Evolutionary conservation across 2,329 filamentous ascomycete species (phyloP).

Genomic region (Xylaria sp.): DNA sequence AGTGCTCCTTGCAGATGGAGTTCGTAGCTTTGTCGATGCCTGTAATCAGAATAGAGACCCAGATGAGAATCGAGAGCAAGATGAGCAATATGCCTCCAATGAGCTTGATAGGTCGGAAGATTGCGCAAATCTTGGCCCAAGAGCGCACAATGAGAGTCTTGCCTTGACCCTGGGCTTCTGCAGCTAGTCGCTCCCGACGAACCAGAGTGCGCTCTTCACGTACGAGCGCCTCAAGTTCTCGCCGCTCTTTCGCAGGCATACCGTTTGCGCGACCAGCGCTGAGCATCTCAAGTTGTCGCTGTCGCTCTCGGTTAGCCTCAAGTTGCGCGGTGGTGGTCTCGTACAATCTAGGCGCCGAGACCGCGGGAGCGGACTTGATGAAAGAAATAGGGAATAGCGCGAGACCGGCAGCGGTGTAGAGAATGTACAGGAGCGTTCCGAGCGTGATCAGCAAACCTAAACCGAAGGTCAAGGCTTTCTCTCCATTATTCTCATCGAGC

Average conservation of each 20-base stretch:
- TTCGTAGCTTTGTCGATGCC: constrained; percentile 95
- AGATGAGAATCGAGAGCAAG: constrained; percentile 67
- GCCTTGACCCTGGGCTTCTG: constrained; percentile 75
- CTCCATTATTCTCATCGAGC: constrained; percentile 79
- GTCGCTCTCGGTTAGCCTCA: constrained; percentile 82
- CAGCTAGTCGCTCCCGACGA: constrained; percentile 79
- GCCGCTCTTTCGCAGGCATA: constrained; percentile 76
- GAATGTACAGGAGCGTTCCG: constrained; percentile 76
- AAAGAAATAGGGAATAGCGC: constrained; percentile 83
- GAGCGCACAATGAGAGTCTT: constrained; percentile 64
- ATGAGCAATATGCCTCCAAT: constrained; percentile 76
- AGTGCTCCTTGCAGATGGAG: constrained; percentile 82
- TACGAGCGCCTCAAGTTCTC: constrained; percentile 79
- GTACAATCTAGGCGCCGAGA: constrained; percentile 74
- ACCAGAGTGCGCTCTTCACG: constrained; percentile 90
- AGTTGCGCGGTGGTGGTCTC: constrained; percentile 75
- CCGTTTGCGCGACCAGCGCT: constrained; percentile 69
- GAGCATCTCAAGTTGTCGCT: constrained; percentile 83
- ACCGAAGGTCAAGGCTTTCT: constrained; percentile 85
- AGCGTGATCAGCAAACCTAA: constrained; percentile 83
- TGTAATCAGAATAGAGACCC: constrained; percentile 90
- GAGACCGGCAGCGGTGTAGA: constrained; percentile 86
- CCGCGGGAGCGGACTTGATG: constrained; percentile 83
- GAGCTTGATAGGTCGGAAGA: constrained; percentile 85
- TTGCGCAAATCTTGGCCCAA: constrained; percentile 75